phyloP scores from a whole-genome alignment of 176 grass and related monocot genomes.

The Cenchrus fungigraminus region DNA sequence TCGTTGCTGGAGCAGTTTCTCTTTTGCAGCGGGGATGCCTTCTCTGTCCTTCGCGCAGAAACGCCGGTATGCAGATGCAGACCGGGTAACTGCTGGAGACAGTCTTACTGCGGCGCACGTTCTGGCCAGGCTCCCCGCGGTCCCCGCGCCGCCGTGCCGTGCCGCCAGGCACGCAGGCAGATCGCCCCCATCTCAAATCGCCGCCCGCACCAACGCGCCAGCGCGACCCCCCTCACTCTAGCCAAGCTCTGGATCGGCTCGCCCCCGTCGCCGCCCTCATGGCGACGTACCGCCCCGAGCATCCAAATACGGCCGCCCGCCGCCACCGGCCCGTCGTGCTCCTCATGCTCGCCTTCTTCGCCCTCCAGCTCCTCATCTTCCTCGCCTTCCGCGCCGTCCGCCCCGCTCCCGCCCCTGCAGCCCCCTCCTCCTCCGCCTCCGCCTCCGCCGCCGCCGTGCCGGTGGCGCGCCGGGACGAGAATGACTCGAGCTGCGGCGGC shows the following conservation, averaged over 20 bases:
- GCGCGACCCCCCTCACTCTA: background rate
- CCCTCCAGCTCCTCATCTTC: conserved; percentile 68
- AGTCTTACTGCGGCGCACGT: conserved; percentile 38
- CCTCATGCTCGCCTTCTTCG: conserved; percentile 54
- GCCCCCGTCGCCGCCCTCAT: background rate
- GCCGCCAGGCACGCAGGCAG: background rate
- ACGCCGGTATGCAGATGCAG: too few species aligned
- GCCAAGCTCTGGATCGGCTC: conserved; percentile 14
- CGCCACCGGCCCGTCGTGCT: conserved; percentile 45
- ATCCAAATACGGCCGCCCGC: conserved; percentile 14
- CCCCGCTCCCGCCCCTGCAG: background rate
- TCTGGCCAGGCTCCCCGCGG: background rate
- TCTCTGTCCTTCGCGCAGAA: too few species aligned
- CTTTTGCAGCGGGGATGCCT: too few species aligned
- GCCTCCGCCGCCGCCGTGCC: conserved; percentile 1
- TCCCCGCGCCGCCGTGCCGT: conserved; percentile 25
- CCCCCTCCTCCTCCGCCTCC: background rate
- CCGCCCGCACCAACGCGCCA: background rate
- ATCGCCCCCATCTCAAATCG: conserved; percentile 24
- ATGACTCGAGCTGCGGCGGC: conserved; percentile 36
- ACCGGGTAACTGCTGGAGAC: too few species aligned
- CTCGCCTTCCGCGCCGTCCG: conserved; percentile 44
- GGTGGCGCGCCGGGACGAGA: background rate
- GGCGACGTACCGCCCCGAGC: conserved; percentile 42
- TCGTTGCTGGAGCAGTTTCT: too few species aligned